Percentiles rank a stretch among this genome's conserved stretches.
Evolutionary conservation across 805 yeast species (phyloP).

Genomic region (Candida nemodendra): DNA sequence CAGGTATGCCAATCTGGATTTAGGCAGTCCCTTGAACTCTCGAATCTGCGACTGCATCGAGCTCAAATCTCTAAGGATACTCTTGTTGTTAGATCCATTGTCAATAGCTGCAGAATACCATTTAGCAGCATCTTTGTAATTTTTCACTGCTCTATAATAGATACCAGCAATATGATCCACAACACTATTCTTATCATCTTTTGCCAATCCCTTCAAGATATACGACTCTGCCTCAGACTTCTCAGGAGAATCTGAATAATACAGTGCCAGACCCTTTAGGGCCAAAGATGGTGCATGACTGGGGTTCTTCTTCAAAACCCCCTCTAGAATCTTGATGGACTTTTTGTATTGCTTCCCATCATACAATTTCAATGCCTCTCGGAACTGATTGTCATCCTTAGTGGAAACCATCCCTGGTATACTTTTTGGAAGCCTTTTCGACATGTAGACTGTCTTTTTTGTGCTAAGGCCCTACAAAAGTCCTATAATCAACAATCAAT

Average conservation of each 20-base stretch:
- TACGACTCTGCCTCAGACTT: slow-evolving; percentile 61
- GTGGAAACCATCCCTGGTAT: slow-evolving; percentile 8
- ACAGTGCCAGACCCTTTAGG: slow-evolving; percentile 73
- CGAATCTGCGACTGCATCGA: slow-evolving; percentile 77
- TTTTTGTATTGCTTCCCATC: slow-evolving; percentile 87
- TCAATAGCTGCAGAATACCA: slow-evolving; percentile 74
- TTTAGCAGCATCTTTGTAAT: slow-evolving; percentile 73
- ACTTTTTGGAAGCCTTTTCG: slow-evolving; percentile 6
- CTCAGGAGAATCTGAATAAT: slow-evolving; percentile 48
- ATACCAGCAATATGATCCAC: slow-evolving; percentile 86
- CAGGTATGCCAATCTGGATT: slow-evolving; percentile 65
- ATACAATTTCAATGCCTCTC: slow-evolving; percentile 78
- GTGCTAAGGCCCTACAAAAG: too few species aligned
- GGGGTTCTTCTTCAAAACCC: slow-evolving; percentile 70
- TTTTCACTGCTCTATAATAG: slow-evolving; percentile 66
- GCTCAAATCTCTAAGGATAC: slow-evolving; percentile 79
- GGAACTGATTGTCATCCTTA: slow-evolving; percentile 75
- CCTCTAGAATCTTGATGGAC: slow-evolving; percentile 72
- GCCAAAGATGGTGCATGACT: slow-evolving; percentile 79
- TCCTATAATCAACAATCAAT: too few species aligned
- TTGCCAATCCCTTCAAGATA: slow-evolving; percentile 58
- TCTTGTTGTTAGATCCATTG: slow-evolving; percentile 74
- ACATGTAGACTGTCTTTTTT: slow-evolving; percentile 4
- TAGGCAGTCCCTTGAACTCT: slow-evolving; percentile 61
- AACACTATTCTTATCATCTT: slow-evolving; percentile 61